phyloP scores from a whole-genome alignment of 2,329 filamentous ascomycete species.

The Trichoderma semiorbis region DNA sequence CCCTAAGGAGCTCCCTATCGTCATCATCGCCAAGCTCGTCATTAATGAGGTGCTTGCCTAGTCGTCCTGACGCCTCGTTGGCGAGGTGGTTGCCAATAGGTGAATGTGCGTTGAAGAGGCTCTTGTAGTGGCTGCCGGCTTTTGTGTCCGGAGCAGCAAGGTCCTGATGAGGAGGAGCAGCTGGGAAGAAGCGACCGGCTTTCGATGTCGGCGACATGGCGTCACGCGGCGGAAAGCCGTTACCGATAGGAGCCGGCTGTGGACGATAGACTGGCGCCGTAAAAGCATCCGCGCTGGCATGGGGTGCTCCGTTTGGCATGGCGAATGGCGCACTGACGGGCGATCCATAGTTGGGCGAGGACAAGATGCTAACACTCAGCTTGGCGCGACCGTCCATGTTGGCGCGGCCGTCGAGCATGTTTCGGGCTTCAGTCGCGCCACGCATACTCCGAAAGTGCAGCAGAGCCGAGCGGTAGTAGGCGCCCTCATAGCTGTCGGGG shows the following conservation, averaged over 20 bases:
- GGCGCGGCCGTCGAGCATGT: conserved; percentile 50
- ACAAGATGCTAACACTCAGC: conserved; percentile 57
- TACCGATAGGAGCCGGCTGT: conserved; percentile 59
- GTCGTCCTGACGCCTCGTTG: conserved; percentile 53
- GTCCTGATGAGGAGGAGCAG: conserved; percentile 52
- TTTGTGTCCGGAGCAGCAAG: conserved; percentile 46
- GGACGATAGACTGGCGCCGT: conserved; percentile 51
- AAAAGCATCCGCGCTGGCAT: conserved; percentile 57
- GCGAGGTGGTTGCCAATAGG: conserved; percentile 67
- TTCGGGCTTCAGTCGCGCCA: conserved; percentile 56
- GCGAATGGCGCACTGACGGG: neutral
- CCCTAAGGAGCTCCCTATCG: conserved; percentile 66
- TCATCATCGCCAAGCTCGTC: conserved; percentile 61
- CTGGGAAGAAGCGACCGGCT: conserved; percentile 31
- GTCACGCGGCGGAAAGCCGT: conserved; percentile 48
- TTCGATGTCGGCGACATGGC: conserved; percentile 56
- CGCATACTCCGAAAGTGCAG: conserved; percentile 50
- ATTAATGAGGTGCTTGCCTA: conserved; percentile 70
- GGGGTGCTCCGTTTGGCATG: conserved; percentile 30
- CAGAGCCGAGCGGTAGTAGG: conserved; percentile 49
- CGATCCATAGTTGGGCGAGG: conserved; percentile 33
- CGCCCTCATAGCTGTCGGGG: conserved; percentile 47
- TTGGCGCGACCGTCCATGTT: conserved; percentile 51
- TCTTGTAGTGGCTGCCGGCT: conserved; percentile 52
- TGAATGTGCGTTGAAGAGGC: conserved; percentile 69